phyloP scores from a whole-genome alignment of 768 basidiomycete genomes.

The Phaeolepiota aurea region DNA sequence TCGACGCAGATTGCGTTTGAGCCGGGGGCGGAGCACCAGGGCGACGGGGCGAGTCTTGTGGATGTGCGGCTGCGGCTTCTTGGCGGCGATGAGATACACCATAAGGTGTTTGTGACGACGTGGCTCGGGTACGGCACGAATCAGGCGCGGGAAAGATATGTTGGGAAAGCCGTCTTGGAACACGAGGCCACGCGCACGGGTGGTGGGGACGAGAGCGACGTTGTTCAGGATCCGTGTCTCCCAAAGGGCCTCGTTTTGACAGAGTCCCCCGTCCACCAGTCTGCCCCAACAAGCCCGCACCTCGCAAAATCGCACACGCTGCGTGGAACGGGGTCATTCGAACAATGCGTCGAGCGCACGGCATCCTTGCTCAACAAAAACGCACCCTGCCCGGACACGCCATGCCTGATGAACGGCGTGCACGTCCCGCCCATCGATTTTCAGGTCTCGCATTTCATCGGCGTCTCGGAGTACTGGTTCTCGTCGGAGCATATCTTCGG shows the following conservation, averaged over 20 bases:
- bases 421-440: slow-evolving; percentile 95
- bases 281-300: slow-evolving; percentile 29
- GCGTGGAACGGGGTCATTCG: slow-evolving; percentile 85
- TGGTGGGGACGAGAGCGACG: slow-evolving; percentile 19
- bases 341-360: slow-evolving; percentile 67
- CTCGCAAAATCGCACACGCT: slow-evolving; percentile 50
- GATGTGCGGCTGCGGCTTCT: slow-evolving; percentile 78
- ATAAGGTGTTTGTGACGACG: slow-evolving; percentile 94
- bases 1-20: slow-evolving; percentile 99
- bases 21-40: slow-evolving; percentile 53
- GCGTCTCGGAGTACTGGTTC: slow-evolving; percentile 99
- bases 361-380: slow-evolving; percentile 78
- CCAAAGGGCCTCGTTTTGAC: slow-evolving; percentile 63
- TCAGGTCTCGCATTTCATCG: slow-evolving; percentile 87
- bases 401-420: slow-evolving; percentile 92
- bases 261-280: slow-evolving; percentile 43
- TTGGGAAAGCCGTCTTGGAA: slow-evolving; percentile 54
- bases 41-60: slow-evolving; percentile 55
- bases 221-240: slow-evolving; percentile 84
- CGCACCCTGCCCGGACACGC: slow-evolving; percentile 71
- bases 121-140: slow-evolving; percentile 99
- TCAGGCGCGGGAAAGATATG: slow-evolving; percentile 90
- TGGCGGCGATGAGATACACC: slow-evolving; percentile 79
- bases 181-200: slow-evolving; percentile 43
- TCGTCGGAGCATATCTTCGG: slow-evolving; percentile 96